phyloP scores from a whole-genome alignment of 345 rosid species.

The Gossypium australe region DNA sequence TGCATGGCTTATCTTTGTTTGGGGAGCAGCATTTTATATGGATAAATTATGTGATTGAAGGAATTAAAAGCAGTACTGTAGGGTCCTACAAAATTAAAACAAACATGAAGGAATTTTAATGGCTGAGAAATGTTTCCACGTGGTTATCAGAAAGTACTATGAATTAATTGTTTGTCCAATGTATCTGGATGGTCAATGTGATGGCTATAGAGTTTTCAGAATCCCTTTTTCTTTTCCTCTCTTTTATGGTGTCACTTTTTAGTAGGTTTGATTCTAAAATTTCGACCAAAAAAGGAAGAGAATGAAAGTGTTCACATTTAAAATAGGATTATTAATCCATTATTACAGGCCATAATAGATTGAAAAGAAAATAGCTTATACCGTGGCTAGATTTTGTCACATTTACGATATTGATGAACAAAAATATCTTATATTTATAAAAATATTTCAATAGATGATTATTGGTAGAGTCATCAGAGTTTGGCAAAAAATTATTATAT shows the following conservation, averaged over 20 bases:
- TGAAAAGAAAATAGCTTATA: no score
- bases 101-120: constrained; percentile 15
- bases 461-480: no score
- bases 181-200: constrained; percentile 49
- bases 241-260: constrained; percentile 10
- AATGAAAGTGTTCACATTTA: no score
- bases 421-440: no score
- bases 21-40: constrained; percentile 16
- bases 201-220: constrained; percentile 29
- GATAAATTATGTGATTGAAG: no score
- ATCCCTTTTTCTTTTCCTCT: neutral
- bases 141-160: constrained; percentile 21
- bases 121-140: constrained; percentile 12
- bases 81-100: constrained; percentile 7
- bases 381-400: no score
- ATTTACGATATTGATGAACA: no score
- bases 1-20: constrained; percentile 26
- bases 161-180: constrained; percentile 21
- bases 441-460: no score
- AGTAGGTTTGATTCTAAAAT: neutral
- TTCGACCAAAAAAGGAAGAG: no score
- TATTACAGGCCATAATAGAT: no score
- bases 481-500: no score
- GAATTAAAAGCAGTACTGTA: neutral
- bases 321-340: no score